Conservation (phyloP, 352 stramenopile species). For the Hyaloperonospora arabidopsidis region DNA sequence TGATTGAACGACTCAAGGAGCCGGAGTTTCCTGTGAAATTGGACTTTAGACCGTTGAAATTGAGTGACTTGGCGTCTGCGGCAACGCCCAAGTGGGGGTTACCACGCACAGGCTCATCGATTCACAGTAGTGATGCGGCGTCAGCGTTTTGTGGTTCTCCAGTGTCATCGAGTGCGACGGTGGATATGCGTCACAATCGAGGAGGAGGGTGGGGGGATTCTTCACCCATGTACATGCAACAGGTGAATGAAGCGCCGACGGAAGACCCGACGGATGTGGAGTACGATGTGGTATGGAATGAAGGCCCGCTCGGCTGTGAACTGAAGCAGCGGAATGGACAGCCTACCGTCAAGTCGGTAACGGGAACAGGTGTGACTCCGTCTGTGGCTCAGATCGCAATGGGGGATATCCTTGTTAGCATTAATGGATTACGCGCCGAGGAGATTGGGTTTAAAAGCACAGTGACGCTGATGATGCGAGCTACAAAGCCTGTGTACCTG, state of each 20-base stretch:
- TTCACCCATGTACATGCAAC: constrained; percentile 15
- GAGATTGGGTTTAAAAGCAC: constrained; percentile 74
- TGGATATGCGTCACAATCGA: constrained; percentile 25
- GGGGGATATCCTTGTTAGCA: constrained; percentile 59
- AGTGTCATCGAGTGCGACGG: constrained; percentile 23
- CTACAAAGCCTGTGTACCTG: constrained; percentile 69
- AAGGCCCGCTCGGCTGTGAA: constrained; percentile 62
- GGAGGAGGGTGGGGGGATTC: constrained; percentile 16
- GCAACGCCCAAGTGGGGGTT: constrained; percentile 17
- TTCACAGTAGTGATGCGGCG: constrained; percentile 27
- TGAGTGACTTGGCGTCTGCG: constrained; percentile 29
- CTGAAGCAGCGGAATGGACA: constrained; percentile 65
- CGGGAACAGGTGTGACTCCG: constrained; percentile 40
- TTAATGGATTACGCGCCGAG: constrained; percentile 69
- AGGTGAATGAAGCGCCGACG: constrained; percentile 9
- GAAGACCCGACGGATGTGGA: constrained; percentile 35
- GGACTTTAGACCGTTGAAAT: constrained; percentile 56
- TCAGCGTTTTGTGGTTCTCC: constrained; percentile 28
- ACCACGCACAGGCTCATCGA: constrained; percentile 24
- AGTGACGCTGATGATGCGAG: constrained; percentile 63
- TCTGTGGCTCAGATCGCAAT: constrained; percentile 62
- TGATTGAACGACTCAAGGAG: constrained; percentile 58
- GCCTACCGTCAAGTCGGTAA: constrained; percentile 63
- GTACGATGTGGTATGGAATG: constrained; percentile 73
- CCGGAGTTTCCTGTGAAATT: constrained; percentile 58